phyloP scores from a whole-genome alignment of 148 eudicot genomes.

The Polygonum aviculare region DNA sequence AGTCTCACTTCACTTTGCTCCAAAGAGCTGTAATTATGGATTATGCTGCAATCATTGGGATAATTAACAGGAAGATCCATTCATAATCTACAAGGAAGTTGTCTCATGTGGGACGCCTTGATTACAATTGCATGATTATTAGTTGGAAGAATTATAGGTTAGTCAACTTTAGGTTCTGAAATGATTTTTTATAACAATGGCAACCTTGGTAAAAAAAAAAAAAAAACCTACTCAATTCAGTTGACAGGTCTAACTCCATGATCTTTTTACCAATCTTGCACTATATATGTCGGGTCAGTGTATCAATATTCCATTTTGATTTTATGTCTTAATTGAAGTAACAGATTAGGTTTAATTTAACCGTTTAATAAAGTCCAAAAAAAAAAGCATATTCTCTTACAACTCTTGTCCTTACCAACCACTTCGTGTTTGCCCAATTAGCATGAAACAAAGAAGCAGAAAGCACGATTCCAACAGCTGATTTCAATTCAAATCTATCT shows the following conservation, averaged over 20 bases:
- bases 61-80: too few relatives aligned
- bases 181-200: too few relatives aligned
- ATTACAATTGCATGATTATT: too few relatives aligned
- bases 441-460: not conserved
- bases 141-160: not conserved
- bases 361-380: not conserved
- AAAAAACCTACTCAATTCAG: not conserved
- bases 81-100: too few relatives aligned
- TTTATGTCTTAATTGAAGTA: not conserved
- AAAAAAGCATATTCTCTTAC: not conserved
- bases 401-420: not conserved
- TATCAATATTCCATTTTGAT: not conserved
- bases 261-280: not conserved
- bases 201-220: not conserved
- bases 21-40: too few relatives aligned
- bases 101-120: too few relatives aligned
- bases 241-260: not conserved
- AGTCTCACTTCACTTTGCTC: too few relatives aligned
- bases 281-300: not conserved
- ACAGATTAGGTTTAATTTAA: not conserved
- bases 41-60: too few relatives aligned
- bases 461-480: slow-evolving; percentile 1
- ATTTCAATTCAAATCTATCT: slow-evolving; percentile 1
- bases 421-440: not conserved
- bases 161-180: too few relatives aligned